These are phyloP conservation scores for Penicillium verrucosum DNA, from an alignment of 2,329 filamentous ascomycete species.

Conservation along the genomic window DNA sequence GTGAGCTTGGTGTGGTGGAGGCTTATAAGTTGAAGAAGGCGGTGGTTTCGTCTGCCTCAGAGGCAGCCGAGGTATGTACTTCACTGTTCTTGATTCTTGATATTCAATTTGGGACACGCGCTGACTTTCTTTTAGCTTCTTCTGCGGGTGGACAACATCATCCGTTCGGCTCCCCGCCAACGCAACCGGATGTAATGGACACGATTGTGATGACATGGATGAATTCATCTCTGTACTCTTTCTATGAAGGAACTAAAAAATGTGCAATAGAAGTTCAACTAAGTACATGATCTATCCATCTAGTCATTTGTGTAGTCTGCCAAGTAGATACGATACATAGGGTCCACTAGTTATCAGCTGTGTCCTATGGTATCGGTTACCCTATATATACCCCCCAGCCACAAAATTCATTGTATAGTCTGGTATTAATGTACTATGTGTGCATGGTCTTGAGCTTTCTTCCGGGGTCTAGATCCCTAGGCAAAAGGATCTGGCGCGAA, in stretches of 20 bases:
- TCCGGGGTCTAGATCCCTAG: neutral
- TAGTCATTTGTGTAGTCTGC: neutral
- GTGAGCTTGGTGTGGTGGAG: slow-evolving; percentile 90
- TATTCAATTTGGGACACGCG: neutral
- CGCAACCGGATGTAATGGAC: slow-evolving; percentile 66
- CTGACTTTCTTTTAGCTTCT: slow-evolving; percentile 60
- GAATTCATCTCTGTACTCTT: slow-evolving; percentile 17
- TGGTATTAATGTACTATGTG: too few relatives aligned
- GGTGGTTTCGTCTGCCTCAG: slow-evolving; percentile 93
- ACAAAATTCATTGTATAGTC: neutral
- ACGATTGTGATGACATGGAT: slow-evolving; percentile 21
- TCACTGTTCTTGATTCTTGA: neutral
- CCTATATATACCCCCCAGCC: too few relatives aligned
- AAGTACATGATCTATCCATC: slow-evolving; percentile 10
- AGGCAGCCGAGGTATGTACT: slow-evolving; percentile 82
- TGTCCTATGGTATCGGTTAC: too few relatives aligned
- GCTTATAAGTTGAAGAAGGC: slow-evolving; percentile 98
- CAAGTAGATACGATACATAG: neutral
- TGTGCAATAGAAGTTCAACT: slow-evolving; percentile 16
- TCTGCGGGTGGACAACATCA: slow-evolving; percentile 95
- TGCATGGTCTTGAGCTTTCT: neutral
- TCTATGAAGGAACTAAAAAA: slow-evolving; percentile 12
- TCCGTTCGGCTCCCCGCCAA: slow-evolving; percentile 82
- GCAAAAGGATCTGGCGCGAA: neutral
- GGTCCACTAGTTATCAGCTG: too few relatives aligned